Evolutionary conservation across 768 basidiomycete genomes (phyloP), one percentile per base, ranked within the genome.

Genomic region (Tylopilus balloui): DNA sequence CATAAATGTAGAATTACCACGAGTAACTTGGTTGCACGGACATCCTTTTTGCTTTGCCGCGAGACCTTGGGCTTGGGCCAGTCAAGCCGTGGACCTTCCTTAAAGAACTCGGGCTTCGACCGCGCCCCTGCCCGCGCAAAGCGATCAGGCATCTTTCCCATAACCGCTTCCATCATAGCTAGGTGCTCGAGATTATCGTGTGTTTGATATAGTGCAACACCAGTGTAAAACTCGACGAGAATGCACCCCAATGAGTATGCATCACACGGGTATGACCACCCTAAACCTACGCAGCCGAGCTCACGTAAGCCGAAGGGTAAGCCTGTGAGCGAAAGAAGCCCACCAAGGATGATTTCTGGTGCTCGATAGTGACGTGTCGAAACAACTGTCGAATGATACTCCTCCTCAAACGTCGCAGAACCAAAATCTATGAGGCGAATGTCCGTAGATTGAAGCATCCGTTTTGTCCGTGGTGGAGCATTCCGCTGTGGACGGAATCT

Each of bases 81-180:
- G 67, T 93, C 92, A 35, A 99, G 79, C 61, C 84, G 88, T 54
- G 75, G 69, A 25, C 81, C 84, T 19, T 88, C 86, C 64, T 88
- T 92, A 76, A 99, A 97, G 68, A 89, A 96, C 63, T 98, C 94
- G 8, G 92, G 83, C 61, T 94, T 94, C 42, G 83, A 80, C 40
- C 86, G 78, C 9, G 84, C 81, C 15, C 86, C 87, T 37, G 78
- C 76, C 36, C 86, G 78, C 32, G 82, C 81, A 63, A 95, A 92
- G 6, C 85, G 82, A 43, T 88, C 84, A 0, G 94, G 91, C 86
- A 98, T 94, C 73, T 88, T 90, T 50, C 95, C 95, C 89, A 98
- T 97, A 32, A 98, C 96, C 67, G 89, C 86, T 67, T 98, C 94
- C 96, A 99, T 99, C 96, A 99, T 99, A 34, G 95, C 96, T 13